A percentile compares a stretch with the other conserved stretches of the same genome.
Conservation (phyloP, 768 basidiomycete genomes). For the Auriculariales sp. region DNA sequence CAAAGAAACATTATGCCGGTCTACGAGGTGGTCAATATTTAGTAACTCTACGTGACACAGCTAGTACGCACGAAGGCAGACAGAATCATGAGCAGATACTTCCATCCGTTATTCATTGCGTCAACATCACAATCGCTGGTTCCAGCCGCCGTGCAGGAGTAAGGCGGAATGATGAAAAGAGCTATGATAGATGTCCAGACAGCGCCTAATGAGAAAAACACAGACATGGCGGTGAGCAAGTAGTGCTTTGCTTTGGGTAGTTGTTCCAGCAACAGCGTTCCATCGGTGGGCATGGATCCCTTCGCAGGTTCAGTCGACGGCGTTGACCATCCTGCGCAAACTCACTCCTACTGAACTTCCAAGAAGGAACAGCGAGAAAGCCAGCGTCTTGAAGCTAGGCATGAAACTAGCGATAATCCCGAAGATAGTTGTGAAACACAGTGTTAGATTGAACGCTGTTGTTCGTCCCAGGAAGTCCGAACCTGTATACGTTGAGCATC, state of each 20-base stretch:
- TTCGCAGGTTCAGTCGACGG: conserved; percentile 14
- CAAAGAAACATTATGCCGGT: conserved; percentile 77
- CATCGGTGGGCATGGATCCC: conserved; percentile 96
- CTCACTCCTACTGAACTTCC: conserved; percentile 88
- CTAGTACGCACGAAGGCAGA: conserved; percentile 60
- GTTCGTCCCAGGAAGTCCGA: conserved; percentile 84
- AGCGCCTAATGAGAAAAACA: conserved; percentile 93
- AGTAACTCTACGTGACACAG: not conserved
- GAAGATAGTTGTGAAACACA: conserved; percentile 82
- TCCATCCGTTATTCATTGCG: conserved; percentile 75
- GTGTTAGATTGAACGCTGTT: conserved; percentile 81
- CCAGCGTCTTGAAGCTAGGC: conserved; percentile 51
- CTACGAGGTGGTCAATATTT: conserved; percentile 24
- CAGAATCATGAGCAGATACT: conserved; percentile 61
- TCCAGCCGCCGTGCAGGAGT: conserved; percentile 52
- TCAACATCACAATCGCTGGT: conserved; percentile 45
- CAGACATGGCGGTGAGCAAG: conserved; percentile 77
- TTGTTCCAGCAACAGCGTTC: conserved; percentile 83
- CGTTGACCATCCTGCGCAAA: conserved; percentile 5
- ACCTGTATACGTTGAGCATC: conserved; percentile 21
- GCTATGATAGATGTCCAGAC: conserved; percentile 74
- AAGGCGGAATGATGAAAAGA: conserved; percentile 60
- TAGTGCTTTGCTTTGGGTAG: conserved; percentile 87
- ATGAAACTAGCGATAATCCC: conserved; percentile 69
- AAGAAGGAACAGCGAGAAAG: conserved; percentile 67